A percentile compares a stretch with the other conserved stretches of the same genome.
phyloP scores from a whole-genome alignment of 140 eudicot genomes.

The Ambrosia hybrid region DNA sequence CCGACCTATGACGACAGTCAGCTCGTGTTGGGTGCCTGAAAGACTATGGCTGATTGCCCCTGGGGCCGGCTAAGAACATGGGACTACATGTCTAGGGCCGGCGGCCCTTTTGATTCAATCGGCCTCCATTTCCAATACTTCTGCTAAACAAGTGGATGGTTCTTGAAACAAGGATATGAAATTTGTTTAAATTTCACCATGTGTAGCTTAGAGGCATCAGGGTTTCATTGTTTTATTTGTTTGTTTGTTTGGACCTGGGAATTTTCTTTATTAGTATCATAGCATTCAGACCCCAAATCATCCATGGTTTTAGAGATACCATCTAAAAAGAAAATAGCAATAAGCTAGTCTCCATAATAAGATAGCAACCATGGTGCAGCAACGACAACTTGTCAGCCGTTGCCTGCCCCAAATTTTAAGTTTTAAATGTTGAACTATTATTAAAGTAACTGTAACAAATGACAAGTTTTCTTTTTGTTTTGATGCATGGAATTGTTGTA shows the following conservation, averaged over 20 bases:
- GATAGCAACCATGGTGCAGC: constrained; percentile 9
- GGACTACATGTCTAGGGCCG: too few relatives aligned
- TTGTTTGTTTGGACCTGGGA: constrained; percentile 10
- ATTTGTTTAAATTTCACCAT: neutral
- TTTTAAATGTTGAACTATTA: neutral
- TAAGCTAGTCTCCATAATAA: constrained; percentile 2
- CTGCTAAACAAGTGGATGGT: constrained; percentile 14
- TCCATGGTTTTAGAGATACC: constrained; percentile 1
- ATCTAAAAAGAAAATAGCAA: neutral
- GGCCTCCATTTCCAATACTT: too few relatives aligned
- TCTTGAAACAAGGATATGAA: constrained; percentile 5
- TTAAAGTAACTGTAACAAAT: neutral
- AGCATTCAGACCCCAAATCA: constrained; percentile 7
- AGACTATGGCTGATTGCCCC: too few relatives aligned
- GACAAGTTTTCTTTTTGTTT: neutral
- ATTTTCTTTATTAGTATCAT: neutral
- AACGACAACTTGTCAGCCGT: neutral
- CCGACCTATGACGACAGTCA: too few relatives aligned
- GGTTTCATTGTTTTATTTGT: constrained; percentile 12
- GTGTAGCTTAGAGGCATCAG: constrained; percentile 12
- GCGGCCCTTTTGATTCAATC: too few relatives aligned
- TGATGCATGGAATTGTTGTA: constrained; percentile 4
- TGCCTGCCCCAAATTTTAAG: neutral
- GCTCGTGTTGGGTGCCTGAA: too few relatives aligned
- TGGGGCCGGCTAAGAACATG: too few relatives aligned